Evolutionary conservation across 139 green algal genomes (phyloP).

Genomic region (Ulvella scutata): DNA sequence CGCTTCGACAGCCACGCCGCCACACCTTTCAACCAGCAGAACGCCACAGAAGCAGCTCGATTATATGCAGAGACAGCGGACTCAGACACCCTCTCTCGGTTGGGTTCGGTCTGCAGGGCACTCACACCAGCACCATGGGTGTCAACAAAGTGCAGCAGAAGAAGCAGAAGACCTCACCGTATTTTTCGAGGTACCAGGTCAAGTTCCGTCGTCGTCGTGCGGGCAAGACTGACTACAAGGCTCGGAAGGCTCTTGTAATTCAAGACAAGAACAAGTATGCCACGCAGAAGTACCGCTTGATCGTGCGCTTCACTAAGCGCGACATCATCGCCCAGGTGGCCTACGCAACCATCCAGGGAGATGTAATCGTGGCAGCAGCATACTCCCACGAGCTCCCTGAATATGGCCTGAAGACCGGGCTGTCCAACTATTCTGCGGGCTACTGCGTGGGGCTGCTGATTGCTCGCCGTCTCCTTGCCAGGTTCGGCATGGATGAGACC

Average conservation of each 20-base stretch:
- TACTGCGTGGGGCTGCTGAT: slow-evolving; percentile 91
- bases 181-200: slow-evolving; percentile 80
- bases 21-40: too few species aligned
- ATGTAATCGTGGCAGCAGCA: slow-evolving; percentile 73
- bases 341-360: slow-evolving; percentile 86
- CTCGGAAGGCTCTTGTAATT: slow-evolving; percentile 68
- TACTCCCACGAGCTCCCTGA: slow-evolving; percentile 86
- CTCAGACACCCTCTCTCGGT: too few species aligned
- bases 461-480: slow-evolving; percentile 80
- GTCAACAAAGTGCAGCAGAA: too few species aligned
- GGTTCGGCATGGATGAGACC: slow-evolving; percentile 78
- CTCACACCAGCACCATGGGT: too few species aligned
- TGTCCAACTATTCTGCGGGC: slow-evolving; percentile 94
- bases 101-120: too few species aligned
- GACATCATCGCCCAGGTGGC: slow-evolving; percentile 82
- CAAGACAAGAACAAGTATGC: slow-evolving; percentile 99
- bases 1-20: too few species aligned
- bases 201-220: slow-evolving; percentile 14
- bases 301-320: slow-evolving; percentile 79
- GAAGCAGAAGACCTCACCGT: slow-evolving; percentile 51
- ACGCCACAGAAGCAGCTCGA: too few species aligned
- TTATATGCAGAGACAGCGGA: too few species aligned
- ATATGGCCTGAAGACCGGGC: slow-evolving; percentile 82
- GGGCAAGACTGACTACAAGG: slow-evolving; percentile 95
- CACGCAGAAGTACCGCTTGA: slow-evolving; percentile 80